Conservation (phyloP, 768 basidiomycete genomes). For the Pulveroboletus sp. region DNA sequence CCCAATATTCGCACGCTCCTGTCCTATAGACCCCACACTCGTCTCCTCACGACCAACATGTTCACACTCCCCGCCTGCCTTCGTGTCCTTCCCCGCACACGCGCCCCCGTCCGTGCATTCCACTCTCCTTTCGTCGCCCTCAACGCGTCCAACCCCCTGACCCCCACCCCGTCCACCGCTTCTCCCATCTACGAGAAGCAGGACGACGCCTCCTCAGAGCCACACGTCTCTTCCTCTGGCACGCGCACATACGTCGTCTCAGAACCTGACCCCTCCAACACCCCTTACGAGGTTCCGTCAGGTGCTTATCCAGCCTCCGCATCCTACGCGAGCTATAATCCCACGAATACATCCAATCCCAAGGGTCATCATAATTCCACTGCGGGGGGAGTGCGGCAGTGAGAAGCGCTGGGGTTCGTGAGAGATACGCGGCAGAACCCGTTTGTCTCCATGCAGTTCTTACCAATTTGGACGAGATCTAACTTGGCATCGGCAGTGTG, state of each 20-base stretch:
- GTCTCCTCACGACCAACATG: conserved; percentile 23
- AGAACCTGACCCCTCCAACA: conserved; percentile 61
- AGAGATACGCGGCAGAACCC: conserved; percentile 32
- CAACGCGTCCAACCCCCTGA: conserved; percentile 36
- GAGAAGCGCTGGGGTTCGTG: conserved; percentile 41
- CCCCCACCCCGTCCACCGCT: conserved; percentile 30
- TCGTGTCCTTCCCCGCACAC: conserved; percentile 6
- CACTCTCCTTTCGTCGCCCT: conserved; percentile 65
- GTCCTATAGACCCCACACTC: background rate
- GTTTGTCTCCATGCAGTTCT: conserved; percentile 37
- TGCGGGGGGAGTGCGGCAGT: conserved; percentile 48
- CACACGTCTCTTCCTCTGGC: conserved; percentile 41
- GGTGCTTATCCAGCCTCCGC: conserved; percentile 60
- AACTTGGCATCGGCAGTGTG: conserved; percentile 37
- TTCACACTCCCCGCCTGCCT: conserved; percentile 1
- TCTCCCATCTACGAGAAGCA: conserved; percentile 60
- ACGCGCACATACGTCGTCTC: conserved; percentile 71
- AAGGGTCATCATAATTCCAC: conserved; percentile 43
- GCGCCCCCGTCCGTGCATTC: conserved; percentile 44
- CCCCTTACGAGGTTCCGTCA: conserved; percentile 66
- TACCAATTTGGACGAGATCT: conserved; percentile 39
- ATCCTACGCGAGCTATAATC: conserved; percentile 42
- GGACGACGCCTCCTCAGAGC: conserved; percentile 48
- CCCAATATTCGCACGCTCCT: conserved; percentile 25
- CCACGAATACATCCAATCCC: conserved; percentile 39